phyloP scores from a whole-genome alignment of 2,329 filamentous ascomycete genomes.

The Penicillium sp. region DNA sequence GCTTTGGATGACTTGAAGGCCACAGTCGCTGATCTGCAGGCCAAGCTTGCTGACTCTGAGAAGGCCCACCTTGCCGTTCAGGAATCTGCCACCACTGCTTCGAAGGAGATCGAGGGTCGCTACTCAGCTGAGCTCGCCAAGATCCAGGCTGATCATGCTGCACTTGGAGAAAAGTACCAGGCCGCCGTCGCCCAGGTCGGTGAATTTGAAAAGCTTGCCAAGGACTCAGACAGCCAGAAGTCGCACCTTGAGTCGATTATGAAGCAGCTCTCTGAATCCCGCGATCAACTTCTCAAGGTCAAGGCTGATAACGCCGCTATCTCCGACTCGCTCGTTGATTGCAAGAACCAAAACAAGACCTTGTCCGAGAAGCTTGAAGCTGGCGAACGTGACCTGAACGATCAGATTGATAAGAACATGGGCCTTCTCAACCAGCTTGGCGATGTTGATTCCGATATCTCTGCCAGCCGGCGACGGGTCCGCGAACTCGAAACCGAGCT shows the following conservation, averaged over 20 bases:
- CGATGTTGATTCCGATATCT: slow-evolving; percentile 40
- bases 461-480: slow-evolving; percentile 37
- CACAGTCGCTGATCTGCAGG: slow-evolving; percentile 56
- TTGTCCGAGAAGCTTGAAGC: slow-evolving; percentile 36
- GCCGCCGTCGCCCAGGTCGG: slow-evolving; percentile 60
- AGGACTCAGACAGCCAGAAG: slow-evolving; percentile 72
- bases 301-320: slow-evolving; percentile 33
- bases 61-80: slow-evolving; percentile 42
- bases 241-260: slow-evolving; percentile 66
- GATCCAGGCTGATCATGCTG: slow-evolving; percentile 43
- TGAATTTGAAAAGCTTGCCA: slow-evolving; percentile 78
- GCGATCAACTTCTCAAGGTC: slow-evolving; percentile 35
- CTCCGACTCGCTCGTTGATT: slow-evolving; percentile 35
- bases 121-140: slow-evolving; percentile 50
- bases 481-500: slow-evolving; percentile 44
- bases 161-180: slow-evolving; percentile 45
- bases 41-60: slow-evolving; percentile 61
- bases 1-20: slow-evolving; percentile 41
- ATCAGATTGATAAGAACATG: slow-evolving; percentile 46
- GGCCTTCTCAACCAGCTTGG: slow-evolving; percentile 41
- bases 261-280: slow-evolving; percentile 47
- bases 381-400: slow-evolving; percentile 39
- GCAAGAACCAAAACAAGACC: slow-evolving; percentile 29
- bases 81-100: slow-evolving; percentile 37
- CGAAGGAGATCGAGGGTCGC: slow-evolving; percentile 28